Percentiles rank a stretch among this genome's conserved stretches.
phyloP scores from a whole-genome alignment of 2,329 filamentous ascomycete genomes.

The Talaromyces sp. region DNA sequence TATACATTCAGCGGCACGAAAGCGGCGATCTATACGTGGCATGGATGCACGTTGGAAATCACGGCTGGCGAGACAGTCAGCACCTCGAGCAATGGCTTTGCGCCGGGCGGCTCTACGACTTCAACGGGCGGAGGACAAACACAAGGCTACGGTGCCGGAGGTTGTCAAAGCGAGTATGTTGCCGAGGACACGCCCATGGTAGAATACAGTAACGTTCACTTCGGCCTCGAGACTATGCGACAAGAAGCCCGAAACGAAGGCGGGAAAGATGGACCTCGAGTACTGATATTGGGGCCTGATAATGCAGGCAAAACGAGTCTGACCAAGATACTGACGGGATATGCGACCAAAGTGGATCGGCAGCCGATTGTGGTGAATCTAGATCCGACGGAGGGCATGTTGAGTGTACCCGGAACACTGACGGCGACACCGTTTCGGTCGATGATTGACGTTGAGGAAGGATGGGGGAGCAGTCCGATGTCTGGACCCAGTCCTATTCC shows the following conservation, averaged over 20 bases:
- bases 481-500: conserved; percentile 84
- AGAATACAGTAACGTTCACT: conserved; percentile 80
- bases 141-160: conserved; percentile 46
- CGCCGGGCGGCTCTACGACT: conserved; percentile 23
- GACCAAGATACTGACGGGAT: conserved; percentile 70
- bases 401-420: conserved; percentile 74
- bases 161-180: conserved; percentile 64
- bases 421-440: conserved; percentile 83
- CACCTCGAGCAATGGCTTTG: conserved; percentile 27
- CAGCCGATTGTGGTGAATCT: conserved; percentile 81
- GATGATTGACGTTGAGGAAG: conserved; percentile 81
- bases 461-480: conserved; percentile 86
- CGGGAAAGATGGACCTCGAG: conserved; percentile 64
- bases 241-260: conserved; percentile 53
- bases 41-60: conserved; percentile 82
- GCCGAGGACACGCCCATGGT: conserved; percentile 79
- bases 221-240: conserved; percentile 72
- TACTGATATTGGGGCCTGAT: conserved; percentile 75
- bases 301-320: conserved; percentile 80
- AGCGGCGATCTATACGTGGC: conserved; percentile 86
- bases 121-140: conserved; percentile 50
- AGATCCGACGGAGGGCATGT: conserved; percentile 74
- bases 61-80: conserved; percentile 55
- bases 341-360: conserved; percentile 68
- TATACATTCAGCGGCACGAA: conserved; percentile 81